A percentile compares a stretch with the other conserved stretches of the same genome.
phyloP scores from a whole-genome alignment of 306 rosid genomes.

The Glycyrrhiza uralensis region DNA sequence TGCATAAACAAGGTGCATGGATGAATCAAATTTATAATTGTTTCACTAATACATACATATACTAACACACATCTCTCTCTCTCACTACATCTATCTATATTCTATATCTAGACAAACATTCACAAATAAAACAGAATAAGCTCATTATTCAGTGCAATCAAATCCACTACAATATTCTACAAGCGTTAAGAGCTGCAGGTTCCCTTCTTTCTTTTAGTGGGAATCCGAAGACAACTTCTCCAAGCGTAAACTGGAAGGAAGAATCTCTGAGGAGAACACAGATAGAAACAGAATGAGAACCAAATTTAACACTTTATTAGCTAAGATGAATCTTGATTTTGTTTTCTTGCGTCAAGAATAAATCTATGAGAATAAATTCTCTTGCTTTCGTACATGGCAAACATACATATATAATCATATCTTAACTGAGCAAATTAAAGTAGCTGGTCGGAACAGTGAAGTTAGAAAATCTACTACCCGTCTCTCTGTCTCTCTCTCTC shows the following conservation, averaged over 20 bases:
- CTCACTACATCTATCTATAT: too few species aligned
- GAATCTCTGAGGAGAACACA: conserved; percentile 27
- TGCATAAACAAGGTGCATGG: too few species aligned
- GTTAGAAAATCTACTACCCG: conserved; percentile 21
- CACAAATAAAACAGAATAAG: background rate
- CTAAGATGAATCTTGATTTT: conserved; percentile 26
- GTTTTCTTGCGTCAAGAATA: conserved; percentile 17
- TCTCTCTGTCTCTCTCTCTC: too few species aligned
- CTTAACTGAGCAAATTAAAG: conserved; percentile 33
- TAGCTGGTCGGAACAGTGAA: conserved; percentile 42
- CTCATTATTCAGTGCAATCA: background rate
- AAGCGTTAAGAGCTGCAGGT: conserved; percentile 12
- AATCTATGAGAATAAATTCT: conserved; percentile 32
- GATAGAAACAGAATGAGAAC: conserved; percentile 13
- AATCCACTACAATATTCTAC: conserved; percentile 5
- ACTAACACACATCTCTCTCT: too few species aligned
- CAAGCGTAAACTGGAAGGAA: conserved; percentile 48
- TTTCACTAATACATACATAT: too few species aligned
- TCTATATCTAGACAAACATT: too few species aligned
- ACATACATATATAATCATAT: too few species aligned
- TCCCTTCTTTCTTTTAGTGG: conserved; percentile 11
- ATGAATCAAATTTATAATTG: too few species aligned
- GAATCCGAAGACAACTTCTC: conserved; percentile 27
- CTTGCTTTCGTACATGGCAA: conserved; percentile 21
- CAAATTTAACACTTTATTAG: conserved; percentile 26